Conservation (phyloP, 2,329 filamentous ascomycete species). For the Sclerotinia nivalis region DNA sequence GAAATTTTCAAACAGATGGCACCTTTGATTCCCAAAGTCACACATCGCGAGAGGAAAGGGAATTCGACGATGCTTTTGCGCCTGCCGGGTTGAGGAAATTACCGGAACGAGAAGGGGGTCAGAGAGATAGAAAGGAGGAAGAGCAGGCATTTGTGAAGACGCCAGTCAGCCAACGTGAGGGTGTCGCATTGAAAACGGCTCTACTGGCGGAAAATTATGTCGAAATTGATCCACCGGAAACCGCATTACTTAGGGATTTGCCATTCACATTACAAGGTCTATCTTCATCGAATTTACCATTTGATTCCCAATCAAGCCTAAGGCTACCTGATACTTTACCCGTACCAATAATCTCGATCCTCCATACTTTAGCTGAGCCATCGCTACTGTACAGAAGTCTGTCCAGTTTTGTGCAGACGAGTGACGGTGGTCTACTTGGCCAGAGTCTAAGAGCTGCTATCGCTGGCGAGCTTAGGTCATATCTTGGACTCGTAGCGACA, state of each 20-base stretch:
- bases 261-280: slow-evolving; percentile 92
- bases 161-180: slow-evolving; percentile 34
- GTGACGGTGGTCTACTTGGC: slow-evolving; percentile 79
- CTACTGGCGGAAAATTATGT: slow-evolving; percentile 58
- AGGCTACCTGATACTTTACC: slow-evolving; percentile 79
- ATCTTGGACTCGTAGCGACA: slow-evolving; percentile 86
- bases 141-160: slow-evolving; percentile 37
- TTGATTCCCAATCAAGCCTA: slow-evolving; percentile 67
- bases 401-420: slow-evolving; percentile 77
- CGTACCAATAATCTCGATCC: slow-evolving; percentile 78
- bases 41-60: slow-evolving; percentile 44
- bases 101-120: slow-evolving; percentile 39
- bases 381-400: slow-evolving; percentile 86
- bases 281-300: slow-evolving; percentile 81
- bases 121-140: slow-evolving; percentile 40
- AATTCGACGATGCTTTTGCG: slow-evolving; percentile 52
- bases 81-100: slow-evolving; percentile 49
- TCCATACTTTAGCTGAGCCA: slow-evolving; percentile 89
- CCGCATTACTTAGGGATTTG: slow-evolving; percentile 71
- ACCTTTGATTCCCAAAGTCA: slow-evolving; percentile 40
- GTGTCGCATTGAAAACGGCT: slow-evolving; percentile 51
- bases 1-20: slow-evolving; percentile 29
- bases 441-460: slow-evolving; percentile 92
- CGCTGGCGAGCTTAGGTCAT: slow-evolving; percentile 79
- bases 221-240: slow-evolving; percentile 63